Evolutionary conservation across 2,329 filamentous ascomycete species (phyloP).

Genomic region (Cordyceps militaris): DNA sequence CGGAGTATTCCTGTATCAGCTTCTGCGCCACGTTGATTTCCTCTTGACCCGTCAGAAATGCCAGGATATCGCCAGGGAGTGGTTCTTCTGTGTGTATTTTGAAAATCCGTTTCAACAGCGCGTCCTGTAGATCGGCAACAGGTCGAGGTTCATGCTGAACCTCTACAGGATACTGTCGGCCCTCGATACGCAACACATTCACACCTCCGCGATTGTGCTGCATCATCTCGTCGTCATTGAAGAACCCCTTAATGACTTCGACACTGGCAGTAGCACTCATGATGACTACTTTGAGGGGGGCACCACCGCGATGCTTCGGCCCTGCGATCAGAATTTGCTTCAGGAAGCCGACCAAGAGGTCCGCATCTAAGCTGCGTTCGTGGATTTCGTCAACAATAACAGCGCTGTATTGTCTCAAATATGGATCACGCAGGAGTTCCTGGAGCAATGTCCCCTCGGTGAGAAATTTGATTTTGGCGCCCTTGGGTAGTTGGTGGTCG

Average conservation of each 20-base stretch:
- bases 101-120: constrained; percentile 73
- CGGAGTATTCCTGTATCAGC: constrained; percentile 72
- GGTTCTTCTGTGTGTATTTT: constrained; percentile 82
- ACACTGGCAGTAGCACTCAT: constrained; percentile 98
- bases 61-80: constrained; percentile 87
- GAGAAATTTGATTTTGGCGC: constrained; percentile 84
- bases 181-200: constrained; percentile 62
- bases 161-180: constrained; percentile 80
- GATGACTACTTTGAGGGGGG: constrained; percentile 79
- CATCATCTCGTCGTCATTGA: constrained; percentile 35
- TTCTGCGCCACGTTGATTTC: constrained; percentile 79
- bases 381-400: constrained; percentile 95
- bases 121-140: constrained; percentile 74
- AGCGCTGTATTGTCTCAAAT: constrained; percentile 77
- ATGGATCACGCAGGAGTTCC: constrained; percentile 81
- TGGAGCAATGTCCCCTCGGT: constrained; percentile 96
- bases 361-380: constrained; percentile 90
- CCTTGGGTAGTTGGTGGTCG: constrained; percentile 74
- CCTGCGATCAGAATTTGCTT: constrained; percentile 64
- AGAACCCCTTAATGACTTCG: constrained; percentile 69
- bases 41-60: constrained; percentile 88
- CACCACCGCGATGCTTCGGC: constrained; percentile 58
- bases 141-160: constrained; percentile 67
- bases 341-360: constrained; percentile 82
- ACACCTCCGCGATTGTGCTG: constrained; percentile 20